These are phyloP conservation scores for Aspergillus nanangensis DNA, from an alignment of 495 filamentous ascomycete genomes.

Conservation along the genomic window DNA sequence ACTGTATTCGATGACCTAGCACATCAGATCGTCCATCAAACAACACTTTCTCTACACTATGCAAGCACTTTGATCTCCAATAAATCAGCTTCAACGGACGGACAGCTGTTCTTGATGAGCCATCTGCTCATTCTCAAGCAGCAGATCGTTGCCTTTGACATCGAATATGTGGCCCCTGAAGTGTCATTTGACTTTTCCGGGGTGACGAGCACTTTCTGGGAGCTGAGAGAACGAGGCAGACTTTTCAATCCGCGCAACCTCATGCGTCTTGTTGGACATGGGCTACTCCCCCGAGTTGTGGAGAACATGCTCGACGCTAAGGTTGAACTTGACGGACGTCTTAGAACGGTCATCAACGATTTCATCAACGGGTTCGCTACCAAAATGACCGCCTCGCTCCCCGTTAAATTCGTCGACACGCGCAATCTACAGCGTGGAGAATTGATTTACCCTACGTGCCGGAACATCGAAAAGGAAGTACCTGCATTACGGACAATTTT, in stretches of 20 bases:
- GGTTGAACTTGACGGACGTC: slow-evolving; percentile 73
- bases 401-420: slow-evolving; percentile 37
- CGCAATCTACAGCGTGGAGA: slow-evolving; percentile 33
- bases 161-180: slow-evolving; percentile 76
- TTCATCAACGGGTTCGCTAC: slow-evolving; percentile 61
- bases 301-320: slow-evolving; percentile 73
- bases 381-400: slow-evolving; percentile 51
- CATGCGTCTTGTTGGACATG: slow-evolving; percentile 54
- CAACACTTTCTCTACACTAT: slow-evolving; percentile 58
- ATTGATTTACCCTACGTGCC: slow-evolving; percentile 34
- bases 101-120: slow-evolving; percentile 83
- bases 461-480: slow-evolving; percentile 51
- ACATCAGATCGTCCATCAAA: slow-evolving; percentile 73
- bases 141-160: slow-evolving; percentile 87
- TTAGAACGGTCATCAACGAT: slow-evolving; percentile 73
- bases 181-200: slow-evolving; percentile 73
- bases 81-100: slow-evolving; percentile 55
- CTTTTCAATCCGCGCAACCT: slow-evolving; percentile 65
- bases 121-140: slow-evolving; percentile 89
- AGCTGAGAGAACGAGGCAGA: slow-evolving; percentile 62
- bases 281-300: slow-evolving; percentile 56
- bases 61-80: slow-evolving; percentile 46
- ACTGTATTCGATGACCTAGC: slow-evolving; percentile 74
- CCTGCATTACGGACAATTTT: slow-evolving; percentile 46
- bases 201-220: slow-evolving; percentile 74